phyloP scores from a whole-genome alignment of 1,284 basidiomycete species.

The Trametes polyzona region DNA sequence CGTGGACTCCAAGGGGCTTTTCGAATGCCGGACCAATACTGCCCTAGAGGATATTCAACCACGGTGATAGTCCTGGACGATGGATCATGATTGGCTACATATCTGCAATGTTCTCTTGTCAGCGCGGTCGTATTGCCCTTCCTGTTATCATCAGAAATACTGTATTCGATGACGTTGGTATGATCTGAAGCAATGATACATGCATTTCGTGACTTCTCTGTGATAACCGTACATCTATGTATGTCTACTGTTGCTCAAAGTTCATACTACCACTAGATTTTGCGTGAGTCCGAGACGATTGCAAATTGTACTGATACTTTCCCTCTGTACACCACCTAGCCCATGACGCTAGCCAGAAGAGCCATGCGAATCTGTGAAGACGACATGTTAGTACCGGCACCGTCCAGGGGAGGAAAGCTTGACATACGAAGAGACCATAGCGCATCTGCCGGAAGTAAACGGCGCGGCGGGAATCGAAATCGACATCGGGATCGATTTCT shows the following conservation, averaged over 20 bases:
- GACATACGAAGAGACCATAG: constrained; percentile 92
- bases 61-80: no score
- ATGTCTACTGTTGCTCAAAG: neutral
- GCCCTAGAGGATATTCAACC: no score
- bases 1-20: no score
- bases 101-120: no score
- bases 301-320: neutral
- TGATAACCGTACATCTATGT: neutral
- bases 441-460: constrained; percentile 99
- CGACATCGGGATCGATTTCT: constrained; percentile 99
- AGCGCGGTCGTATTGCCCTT: no score
- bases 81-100: no score
- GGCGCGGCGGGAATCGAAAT: constrained; percentile 92
- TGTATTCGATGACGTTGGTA: no score
- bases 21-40: no score
- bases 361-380: constrained; percentile 73
- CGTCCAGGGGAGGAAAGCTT: neutral
- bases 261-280: neutral
- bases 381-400: neutral
- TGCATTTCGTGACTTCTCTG: neutral
- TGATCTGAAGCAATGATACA: neutral
- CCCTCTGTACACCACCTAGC: constrained; percentile 28
- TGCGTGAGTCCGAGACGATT: neutral
- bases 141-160: no score
- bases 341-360: constrained; percentile 71